Conservation (phyloP, 176 grass and related monocot genomes). For the Rhipidocladum racemiflorum region DNA sequence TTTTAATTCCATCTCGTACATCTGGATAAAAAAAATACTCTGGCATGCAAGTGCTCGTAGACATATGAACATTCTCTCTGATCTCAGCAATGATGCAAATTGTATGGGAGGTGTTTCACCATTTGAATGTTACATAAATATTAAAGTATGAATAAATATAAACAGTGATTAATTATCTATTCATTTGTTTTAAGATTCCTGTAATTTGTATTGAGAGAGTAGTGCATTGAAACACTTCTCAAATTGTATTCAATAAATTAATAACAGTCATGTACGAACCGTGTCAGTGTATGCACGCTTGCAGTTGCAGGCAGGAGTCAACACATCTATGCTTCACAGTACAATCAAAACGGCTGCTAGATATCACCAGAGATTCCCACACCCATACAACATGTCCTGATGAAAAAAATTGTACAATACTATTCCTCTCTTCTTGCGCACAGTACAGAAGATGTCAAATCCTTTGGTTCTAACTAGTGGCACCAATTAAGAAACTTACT, state of each 20-base stretch:
- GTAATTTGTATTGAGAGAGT: too few relatives aligned
- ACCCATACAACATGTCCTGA: constrained; percentile 25
- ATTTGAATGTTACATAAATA: too few relatives aligned
- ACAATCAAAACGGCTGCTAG: constrained; percentile 37
- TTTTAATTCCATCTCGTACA: constrained; percentile 37
- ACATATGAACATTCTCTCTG: constrained; percentile 54
- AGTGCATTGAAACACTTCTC: background rate
- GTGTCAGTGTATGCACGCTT: constrained; percentile 41
- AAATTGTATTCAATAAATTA: constrained; percentile 45
- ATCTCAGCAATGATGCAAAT: constrained; percentile 51
- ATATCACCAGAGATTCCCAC: constrained; percentile 38
- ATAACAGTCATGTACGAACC: constrained; percentile 38
- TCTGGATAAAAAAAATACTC: constrained; percentile 45
- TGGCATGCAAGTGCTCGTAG: constrained; percentile 39
- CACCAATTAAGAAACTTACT: constrained; percentile 47
- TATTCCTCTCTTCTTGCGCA: constrained; percentile 38
- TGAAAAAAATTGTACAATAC: constrained; percentile 8
- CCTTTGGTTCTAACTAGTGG: constrained; percentile 44
- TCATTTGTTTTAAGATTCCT: too few relatives aligned
- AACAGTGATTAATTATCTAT: too few relatives aligned
- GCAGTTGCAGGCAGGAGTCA: constrained; percentile 40
- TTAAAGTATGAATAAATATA: too few relatives aligned
- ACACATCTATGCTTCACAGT: constrained; percentile 38
- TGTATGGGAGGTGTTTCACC: background rate
- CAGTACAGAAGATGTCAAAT: constrained; percentile 42